Base-by-base conservation (phyloP, 2,329 filamentous ascomycete genomes). In the Mycosphaerella sp. region DNA sequence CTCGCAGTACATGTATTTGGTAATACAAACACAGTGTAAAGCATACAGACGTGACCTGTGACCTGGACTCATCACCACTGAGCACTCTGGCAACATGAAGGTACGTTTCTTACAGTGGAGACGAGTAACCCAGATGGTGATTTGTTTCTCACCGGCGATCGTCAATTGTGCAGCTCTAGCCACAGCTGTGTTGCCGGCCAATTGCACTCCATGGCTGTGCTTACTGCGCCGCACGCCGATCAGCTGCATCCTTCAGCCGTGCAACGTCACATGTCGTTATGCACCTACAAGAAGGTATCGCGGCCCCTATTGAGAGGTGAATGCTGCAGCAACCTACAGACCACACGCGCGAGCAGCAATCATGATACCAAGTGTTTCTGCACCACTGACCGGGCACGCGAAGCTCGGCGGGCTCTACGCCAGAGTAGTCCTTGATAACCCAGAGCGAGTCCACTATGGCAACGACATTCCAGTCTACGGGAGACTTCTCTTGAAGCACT, bases 211-310 rank as follows among this genome's bases (percentile, higher is more conserved):
- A 34, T 34, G 30, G 30, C 30, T 32, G 30, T 32, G 30, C 30
- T 32, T 8, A 34, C 30, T 34, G 30, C 30, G 30, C 30, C 30
- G 6, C 30, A 34, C 30, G 30, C 30, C 30, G 30, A 10, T 34
- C 30, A 34, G 10, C 13, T n/a, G 30, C 30, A 83, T 37, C 84
- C 84, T 0, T 85, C 61, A 16, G 62, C 64, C 53, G 64, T 64
- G 63, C 21, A 34, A 34, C 30, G 30, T 34, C 30, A 34, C 30
- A 12, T 34, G 30, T n/a, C 30, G 30, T 25, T 25, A 25, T 25
- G 44, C 63, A 9, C 56, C 64, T 14, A 34, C 30, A 34, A 12
- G 13, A 34, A n/a, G 13, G 9, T 34, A 10, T n/a, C 4, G 10
- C 8, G 13, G 13, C 30, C 30, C 30, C 30, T 5, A n/a, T 4